Conservation (phyloP, 2,329 filamentous ascomycete species). For the Paecilomyces sp. region DNA sequence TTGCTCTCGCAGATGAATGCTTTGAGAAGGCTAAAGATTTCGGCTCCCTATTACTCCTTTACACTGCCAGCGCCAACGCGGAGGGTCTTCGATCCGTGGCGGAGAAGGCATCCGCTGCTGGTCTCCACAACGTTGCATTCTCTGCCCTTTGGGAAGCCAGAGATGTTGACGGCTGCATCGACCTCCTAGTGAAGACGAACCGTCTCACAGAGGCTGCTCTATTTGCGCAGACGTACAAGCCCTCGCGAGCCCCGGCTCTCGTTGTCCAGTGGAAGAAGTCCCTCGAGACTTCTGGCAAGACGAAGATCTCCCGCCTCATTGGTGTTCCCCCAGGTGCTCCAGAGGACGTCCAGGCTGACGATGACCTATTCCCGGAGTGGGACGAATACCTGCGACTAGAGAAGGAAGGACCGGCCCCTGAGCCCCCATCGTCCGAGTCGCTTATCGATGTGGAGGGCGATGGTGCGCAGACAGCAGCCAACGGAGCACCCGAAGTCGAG, state of each 20-base stretch:
- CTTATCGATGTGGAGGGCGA: constrained; percentile 36
- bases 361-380: constrained; percentile 94
- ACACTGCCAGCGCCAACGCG: constrained; percentile 76
- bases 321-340: constrained; percentile 71
- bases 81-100: constrained; percentile 68
- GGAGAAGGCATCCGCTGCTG: constrained; percentile 64
- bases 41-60: constrained; percentile 78
- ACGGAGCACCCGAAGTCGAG: constrained; percentile 24
- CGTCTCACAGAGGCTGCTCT: constrained; percentile 79
- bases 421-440: constrained; percentile 30
- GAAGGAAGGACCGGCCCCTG: constrained; percentile 53
- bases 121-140: constrained; percentile 89
- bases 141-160: constrained; percentile 81
- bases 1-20: constrained; percentile 83
- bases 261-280: constrained; percentile 74
- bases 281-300: constrained; percentile 78
- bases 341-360: constrained; percentile 44
- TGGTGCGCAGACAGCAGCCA: constrained; percentile 23
- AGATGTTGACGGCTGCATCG: constrained; percentile 73
- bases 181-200: constrained; percentile 70
- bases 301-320: constrained; percentile 73
- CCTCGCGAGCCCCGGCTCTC: constrained; percentile 61
- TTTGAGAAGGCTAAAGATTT: constrained; percentile 87
- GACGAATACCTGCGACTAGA: constrained; percentile 81
- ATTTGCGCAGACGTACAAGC: constrained; percentile 93